Percentiles rank a stretch among this genome's conserved stretches.
phyloP scores from a whole-genome alignment of 2,329 filamentous ascomycete species.

The Apiospora aurea region DNA sequence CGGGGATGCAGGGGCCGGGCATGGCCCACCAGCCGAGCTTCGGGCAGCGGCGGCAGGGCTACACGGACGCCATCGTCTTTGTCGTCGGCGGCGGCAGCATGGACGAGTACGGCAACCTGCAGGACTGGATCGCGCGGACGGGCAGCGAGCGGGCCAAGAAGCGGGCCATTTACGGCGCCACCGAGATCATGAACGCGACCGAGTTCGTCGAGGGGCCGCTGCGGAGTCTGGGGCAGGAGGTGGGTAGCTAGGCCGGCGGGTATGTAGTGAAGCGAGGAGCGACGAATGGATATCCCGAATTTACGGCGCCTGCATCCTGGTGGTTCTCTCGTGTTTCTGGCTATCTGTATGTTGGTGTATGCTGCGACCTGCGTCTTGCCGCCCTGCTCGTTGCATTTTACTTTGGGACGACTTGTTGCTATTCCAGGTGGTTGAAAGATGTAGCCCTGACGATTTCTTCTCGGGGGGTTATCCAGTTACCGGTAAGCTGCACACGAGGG shows the following conservation, averaged over 20 bases:
- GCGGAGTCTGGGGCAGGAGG: constrained; percentile 67
- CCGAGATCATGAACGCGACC: constrained; percentile 75
- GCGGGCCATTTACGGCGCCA: constrained; percentile 93
- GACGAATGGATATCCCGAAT: constrained; percentile 10
- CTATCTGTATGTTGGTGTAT: too few relatives aligned
- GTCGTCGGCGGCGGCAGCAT: constrained; percentile 96
- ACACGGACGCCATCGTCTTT: constrained; percentile 91
- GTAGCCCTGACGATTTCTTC: too few relatives aligned
- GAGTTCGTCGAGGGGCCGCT: constrained; percentile 72
- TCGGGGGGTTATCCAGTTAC: too few relatives aligned
- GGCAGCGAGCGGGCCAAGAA: constrained; percentile 67
- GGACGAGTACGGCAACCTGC: constrained; percentile 97
- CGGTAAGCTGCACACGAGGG: too few relatives aligned
- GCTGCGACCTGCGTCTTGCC: too few relatives aligned
- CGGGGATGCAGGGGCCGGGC: constrained; percentile 61
- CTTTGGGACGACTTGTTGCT: too few relatives aligned
- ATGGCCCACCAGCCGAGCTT: constrained; percentile 76
- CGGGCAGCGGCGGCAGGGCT: constrained; percentile 88
- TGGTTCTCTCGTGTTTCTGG: background rate
- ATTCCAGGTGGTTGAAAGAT: too few relatives aligned
- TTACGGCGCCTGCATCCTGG: background rate
- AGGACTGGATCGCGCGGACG: constrained; percentile 91
- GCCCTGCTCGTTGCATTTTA: too few relatives aligned
- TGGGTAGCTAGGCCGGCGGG: constrained; percentile 42
- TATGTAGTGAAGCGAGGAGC: background rate